Percentiles rank a stretch among this genome's conserved stretches.
Conservation (phyloP, 495 filamentous ascomycete species). For the Tuber microsphaerosporum region DNA sequence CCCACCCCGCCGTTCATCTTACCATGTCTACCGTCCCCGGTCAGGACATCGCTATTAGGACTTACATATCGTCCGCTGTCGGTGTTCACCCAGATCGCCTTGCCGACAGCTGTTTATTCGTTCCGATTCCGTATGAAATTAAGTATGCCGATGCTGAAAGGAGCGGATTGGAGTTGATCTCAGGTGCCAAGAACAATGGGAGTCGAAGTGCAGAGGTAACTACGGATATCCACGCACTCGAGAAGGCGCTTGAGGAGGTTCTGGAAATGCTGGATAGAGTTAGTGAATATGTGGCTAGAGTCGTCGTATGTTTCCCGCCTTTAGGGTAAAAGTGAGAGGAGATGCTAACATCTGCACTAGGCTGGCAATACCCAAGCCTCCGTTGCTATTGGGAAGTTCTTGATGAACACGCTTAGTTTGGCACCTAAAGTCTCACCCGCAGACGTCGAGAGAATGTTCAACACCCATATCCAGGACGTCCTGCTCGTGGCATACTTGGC, state of each 20-base stretch:
- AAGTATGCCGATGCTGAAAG: constrained; percentile 87
- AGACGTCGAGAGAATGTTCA: constrained; percentile 93
- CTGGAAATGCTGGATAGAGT: constrained; percentile 83
- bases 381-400: constrained; percentile 83
- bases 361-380: constrained; percentile 59
- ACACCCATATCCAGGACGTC: constrained; percentile 98
- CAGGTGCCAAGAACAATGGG: constrained; percentile 70
- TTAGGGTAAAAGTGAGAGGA: neutral
- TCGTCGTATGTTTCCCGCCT: constrained; percentile 50
- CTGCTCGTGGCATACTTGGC: constrained; percentile 93
- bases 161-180: constrained; percentile 78
- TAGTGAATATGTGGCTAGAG: constrained; percentile 76
- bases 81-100: constrained; percentile 91
- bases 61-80: constrained; percentile 90
- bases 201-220: constrained; percentile 62
- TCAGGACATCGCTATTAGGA: constrained; percentile 71
- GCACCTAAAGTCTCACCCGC: constrained; percentile 86
- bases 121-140: constrained; percentile 88
- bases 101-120: constrained; percentile 89
- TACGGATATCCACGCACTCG: constrained; percentile 80
- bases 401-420: constrained; percentile 82
- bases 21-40: constrained; percentile 84
- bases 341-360: constrained; percentile 37
- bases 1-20: constrained; percentile 90
- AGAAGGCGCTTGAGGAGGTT: constrained; percentile 75